These are phyloP conservation scores for Trichoderma reesei DNA, from an alignment of 495 filamentous ascomycete species.

Conservation along the genomic window DNA sequence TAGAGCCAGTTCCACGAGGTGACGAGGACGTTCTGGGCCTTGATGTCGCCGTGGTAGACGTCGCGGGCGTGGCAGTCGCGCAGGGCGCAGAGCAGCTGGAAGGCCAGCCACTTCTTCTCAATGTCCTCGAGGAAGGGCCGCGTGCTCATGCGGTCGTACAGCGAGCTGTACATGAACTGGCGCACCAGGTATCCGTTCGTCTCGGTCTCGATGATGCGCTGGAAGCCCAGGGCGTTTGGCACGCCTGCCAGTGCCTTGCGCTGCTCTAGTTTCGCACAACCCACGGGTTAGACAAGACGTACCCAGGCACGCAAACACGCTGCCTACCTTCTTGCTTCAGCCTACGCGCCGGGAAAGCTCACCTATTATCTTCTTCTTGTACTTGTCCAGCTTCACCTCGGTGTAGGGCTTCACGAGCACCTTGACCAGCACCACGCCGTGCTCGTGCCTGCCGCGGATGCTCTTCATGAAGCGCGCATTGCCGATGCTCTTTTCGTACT, in stretches of 20 bases:
- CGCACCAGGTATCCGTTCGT: constrained; percentile 91
- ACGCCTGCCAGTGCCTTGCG: constrained; percentile 68
- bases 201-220: constrained; percentile 80
- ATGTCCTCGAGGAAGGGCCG: constrained; percentile 95
- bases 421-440: constrained; percentile 88
- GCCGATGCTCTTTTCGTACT: constrained; percentile 88
- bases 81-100: constrained; percentile 86
- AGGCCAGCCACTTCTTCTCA: constrained; percentile 98
- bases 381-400: constrained; percentile 64
- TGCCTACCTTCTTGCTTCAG: no score
- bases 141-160: constrained; percentile 95
- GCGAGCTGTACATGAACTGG: constrained; percentile 89
- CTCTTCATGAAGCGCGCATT: constrained; percentile 96
- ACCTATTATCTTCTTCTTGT: constrained; percentile 67
- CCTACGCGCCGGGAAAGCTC: neutral
- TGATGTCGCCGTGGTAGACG: constrained; percentile 95
- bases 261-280: constrained; percentile 48
- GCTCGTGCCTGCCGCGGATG: constrained; percentile 76
- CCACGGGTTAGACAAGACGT: neutral
- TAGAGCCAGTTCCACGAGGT: constrained; percentile 99
- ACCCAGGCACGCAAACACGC: constrained; percentile 11
- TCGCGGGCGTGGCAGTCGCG: constrained; percentile 87
- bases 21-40: constrained; percentile 90
- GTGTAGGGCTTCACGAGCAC: constrained; percentile 81
- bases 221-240: constrained; percentile 85